Base-by-base conservation (phyloP, 768 basidiomycete species). In the Tulasnella sp. region DNA sequence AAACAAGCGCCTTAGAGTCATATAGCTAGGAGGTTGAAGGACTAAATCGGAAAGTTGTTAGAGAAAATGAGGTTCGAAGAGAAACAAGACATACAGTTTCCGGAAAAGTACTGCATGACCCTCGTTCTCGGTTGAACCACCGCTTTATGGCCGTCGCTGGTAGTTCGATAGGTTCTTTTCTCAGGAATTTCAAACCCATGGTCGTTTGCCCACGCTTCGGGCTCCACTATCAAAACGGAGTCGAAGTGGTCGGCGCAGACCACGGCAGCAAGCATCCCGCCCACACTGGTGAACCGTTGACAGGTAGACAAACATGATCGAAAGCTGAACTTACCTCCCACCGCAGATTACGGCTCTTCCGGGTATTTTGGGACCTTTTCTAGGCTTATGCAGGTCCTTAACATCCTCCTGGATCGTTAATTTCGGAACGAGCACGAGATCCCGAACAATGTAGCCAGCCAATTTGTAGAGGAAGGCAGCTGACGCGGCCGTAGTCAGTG, bases 161-260 rank as follows among this genome's bases (percentile, higher is more conserved):
- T 39, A 35, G 61, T 71, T 48, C 51, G 61, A 11, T 44, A 48
- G 13, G 46, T 42, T 32, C 61, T 1, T n/a, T 37, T 42, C 42
- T 77, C 69, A 0, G 67, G 69, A 11, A 70, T 29, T 23, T 42
- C 70, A 20, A n/a, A 39, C 3, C 61, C 77, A 37, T 77, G 77
- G 20, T 77, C 39, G 42, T 72, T 70, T 18, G 70, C 77, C 61
- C 61, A 70, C 4, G 40, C 42, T 23, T 77, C 77, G 2, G 77
- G 69, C 42, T 77, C 77, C 16, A 77, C 51, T 10, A 77, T 51
- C 10, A 71, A 4, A 20, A 77, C 77, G 3, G 67, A 70, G 16
- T 77, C 77, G 46, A 77, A 77, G 40, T 77, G 77, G 32, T 70
- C 29, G 13, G 77, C 61, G n/a, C 77, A 77, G 39, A 77, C 67